Conservation (phyloP, 768 basidiomycete genomes). For the Nidularia sp. region DNA sequence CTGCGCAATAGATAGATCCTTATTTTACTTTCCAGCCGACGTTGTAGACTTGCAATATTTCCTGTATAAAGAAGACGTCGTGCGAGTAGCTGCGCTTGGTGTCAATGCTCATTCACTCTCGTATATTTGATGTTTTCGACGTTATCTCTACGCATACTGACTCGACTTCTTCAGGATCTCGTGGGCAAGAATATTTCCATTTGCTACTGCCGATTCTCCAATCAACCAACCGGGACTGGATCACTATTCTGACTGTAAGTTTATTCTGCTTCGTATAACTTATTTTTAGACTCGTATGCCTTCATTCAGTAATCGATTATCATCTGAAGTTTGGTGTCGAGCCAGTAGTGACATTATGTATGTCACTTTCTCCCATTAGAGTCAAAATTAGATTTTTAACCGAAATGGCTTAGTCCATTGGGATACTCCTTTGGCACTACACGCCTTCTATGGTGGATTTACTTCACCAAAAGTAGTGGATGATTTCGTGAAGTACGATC, state of each 20-base stretch:
- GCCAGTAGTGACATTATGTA: slow-evolving; percentile 48
- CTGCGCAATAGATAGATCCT: background rate
- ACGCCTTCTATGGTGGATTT: slow-evolving; percentile 48
- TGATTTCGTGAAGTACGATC: slow-evolving; percentile 40
- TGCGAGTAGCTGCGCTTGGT: slow-evolving; percentile 45
- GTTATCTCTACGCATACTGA: too few relatives aligned
- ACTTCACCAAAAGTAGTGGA: slow-evolving; percentile 39
- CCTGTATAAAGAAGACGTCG: slow-evolving; percentile 48
- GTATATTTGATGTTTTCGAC: slow-evolving; percentile 25
- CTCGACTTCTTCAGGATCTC: slow-evolving; percentile 37
- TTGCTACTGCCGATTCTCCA: slow-evolving; percentile 44
- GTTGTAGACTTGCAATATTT: slow-evolving; percentile 47
- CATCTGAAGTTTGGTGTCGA: slow-evolving; percentile 34
- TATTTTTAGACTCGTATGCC: slow-evolving; percentile 1
- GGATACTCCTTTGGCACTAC: slow-evolving; percentile 43
- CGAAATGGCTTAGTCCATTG: slow-evolving; percentile 33
- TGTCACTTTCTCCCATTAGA: slow-evolving; percentile 8
- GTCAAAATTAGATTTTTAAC: background rate
- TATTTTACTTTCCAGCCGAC: slow-evolving; percentile 26
- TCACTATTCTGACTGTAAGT: slow-evolving; percentile 39
- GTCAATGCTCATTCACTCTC: slow-evolving; percentile 51
- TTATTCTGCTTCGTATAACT: background rate
- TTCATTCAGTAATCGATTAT: slow-evolving; percentile 36
- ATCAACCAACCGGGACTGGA: slow-evolving; percentile 42
- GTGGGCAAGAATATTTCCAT: slow-evolving; percentile 49